Conservation (phyloP, 2,329 filamentous ascomycete genomes). For the Leptosphaerulina australis region DNA sequence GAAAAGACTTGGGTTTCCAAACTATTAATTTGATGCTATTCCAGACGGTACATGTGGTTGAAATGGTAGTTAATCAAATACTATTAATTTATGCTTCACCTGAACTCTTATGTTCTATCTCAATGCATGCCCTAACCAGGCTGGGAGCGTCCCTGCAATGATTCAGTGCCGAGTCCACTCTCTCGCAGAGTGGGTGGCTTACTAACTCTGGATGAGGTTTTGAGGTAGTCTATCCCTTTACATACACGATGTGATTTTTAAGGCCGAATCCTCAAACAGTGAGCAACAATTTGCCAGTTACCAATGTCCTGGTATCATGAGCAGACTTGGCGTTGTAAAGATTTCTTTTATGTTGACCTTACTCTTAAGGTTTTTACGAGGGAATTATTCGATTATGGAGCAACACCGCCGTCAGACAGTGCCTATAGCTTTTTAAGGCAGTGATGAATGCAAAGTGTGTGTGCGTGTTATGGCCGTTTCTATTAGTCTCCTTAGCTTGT, state of each 20-base stretch:
- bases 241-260: no score
- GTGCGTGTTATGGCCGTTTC: constrained; percentile 62
- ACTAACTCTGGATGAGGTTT: constrained; percentile 63
- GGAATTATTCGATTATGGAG: constrained; percentile 53
- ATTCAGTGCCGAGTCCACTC: constrained; percentile 59
- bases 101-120: constrained; percentile 56
- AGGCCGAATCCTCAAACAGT: neutral
- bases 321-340: constrained; percentile 54
- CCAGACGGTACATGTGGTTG: constrained; percentile 60
- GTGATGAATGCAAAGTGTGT: constrained; percentile 48
- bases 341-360: constrained; percentile 60
- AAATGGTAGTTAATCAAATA: constrained; percentile 59
- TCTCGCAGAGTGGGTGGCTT: constrained; percentile 59
- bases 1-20: constrained; percentile 58
- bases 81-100: constrained; percentile 60
- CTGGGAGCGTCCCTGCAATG: constrained; percentile 64
- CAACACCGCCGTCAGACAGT: constrained; percentile 61
- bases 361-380: constrained; percentile 60
- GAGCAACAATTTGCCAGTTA: constrained; percentile 1
- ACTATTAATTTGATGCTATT: constrained; percentile 63
- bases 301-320: constrained; percentile 58
- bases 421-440: constrained; percentile 51
- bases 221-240: constrained; percentile 56
- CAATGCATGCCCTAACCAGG: constrained; percentile 59
- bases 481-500: constrained; percentile 57